phyloP scores from a whole-genome alignment of 164 flowering plant genomes.

The Macadamia tetraphylla region DNA sequence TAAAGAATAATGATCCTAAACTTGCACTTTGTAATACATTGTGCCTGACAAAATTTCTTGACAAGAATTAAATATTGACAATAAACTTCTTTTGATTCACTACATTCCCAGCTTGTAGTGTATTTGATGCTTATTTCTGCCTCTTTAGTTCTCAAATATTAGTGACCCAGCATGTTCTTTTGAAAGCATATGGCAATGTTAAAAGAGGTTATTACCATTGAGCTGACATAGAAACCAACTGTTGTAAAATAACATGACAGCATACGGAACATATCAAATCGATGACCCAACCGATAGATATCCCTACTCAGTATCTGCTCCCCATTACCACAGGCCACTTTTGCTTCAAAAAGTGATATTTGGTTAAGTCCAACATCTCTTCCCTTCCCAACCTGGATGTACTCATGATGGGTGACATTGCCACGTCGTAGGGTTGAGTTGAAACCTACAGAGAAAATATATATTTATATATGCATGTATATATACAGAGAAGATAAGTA shows the following conservation, averaged over 20 bases:
- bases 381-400: constrained; percentile 97
- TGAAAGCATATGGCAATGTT: not conserved
- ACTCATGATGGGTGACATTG: constrained; percentile 95
- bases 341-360: constrained; percentile 96
- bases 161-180: not conserved
- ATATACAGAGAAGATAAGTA: constrained; percentile 1
- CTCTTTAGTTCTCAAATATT: not conserved
- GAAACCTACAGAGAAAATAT: constrained; percentile 50
- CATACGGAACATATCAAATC: constrained; percentile 98
- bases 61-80: too few relatives aligned
- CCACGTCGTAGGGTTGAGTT: constrained; percentile 92
- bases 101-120: too few relatives aligned
- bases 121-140: too few relatives aligned
- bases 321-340: constrained; percentile 97
- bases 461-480: not conserved
- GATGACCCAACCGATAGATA: constrained; percentile 85
- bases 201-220: constrained; percentile 57
- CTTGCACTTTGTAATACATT: too few relatives aligned
- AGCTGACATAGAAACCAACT: constrained; percentile 79
- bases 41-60: too few relatives aligned
- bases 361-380: constrained; percentile 98
- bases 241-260: constrained; percentile 89
- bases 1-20: too few relatives aligned
- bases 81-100: too few relatives aligned
- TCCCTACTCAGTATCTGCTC: constrained; percentile 97